Base-by-base conservation (phyloP, 2,329 filamentous ascomycete species). In the Ambrosiella cleistominuta region DNA sequence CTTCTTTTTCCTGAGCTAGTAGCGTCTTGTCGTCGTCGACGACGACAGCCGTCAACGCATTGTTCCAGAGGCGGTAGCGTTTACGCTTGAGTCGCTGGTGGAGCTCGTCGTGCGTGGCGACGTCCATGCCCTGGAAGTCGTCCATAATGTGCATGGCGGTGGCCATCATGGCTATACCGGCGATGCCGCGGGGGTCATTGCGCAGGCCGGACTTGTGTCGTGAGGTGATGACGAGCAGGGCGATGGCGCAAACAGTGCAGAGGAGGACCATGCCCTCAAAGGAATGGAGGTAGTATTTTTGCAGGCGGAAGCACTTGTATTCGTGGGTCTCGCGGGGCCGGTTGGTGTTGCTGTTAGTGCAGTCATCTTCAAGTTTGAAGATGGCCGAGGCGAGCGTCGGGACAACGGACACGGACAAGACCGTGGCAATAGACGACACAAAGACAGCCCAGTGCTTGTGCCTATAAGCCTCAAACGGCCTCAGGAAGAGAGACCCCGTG, bases 111-210 rank as follows among this genome's bases (percentile, higher is more conserved):
- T 83, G 79, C 3, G 75, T 79, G 7, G 80, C 82, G 1, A 80
- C 78, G 65, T 88, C 85, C 69, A 86, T 78, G 59, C 82, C 82
- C 62, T 80, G 81, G 65, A 88, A 88, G 65, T 88, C 85, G 68
- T 81, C 81, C 62, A 88, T 70, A 66, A 88, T 85, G 63, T 88
- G 84, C 62, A 78, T 81, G 61, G 80, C 79, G 2, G 85, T 84
- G 8, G 85, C 84, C 83, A 88, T 87, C 58, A 83, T 80, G 5
- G 85, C 85, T 42, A 88, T 74, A 1, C 85, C 85, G 1, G 84
- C 83, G 56, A 88, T 86, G 5, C 85, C 85, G 63, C 80, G 81
- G 6, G 86, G 83, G 65, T 88, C 82, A 5, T 79, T 78, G 2
- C 81, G 68, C 13, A 88, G 71, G 0, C 85, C 85, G 2, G 82